phyloP scores from a whole-genome alignment of 148 eudicot genomes.

The Rhododendron williamsianum region DNA sequence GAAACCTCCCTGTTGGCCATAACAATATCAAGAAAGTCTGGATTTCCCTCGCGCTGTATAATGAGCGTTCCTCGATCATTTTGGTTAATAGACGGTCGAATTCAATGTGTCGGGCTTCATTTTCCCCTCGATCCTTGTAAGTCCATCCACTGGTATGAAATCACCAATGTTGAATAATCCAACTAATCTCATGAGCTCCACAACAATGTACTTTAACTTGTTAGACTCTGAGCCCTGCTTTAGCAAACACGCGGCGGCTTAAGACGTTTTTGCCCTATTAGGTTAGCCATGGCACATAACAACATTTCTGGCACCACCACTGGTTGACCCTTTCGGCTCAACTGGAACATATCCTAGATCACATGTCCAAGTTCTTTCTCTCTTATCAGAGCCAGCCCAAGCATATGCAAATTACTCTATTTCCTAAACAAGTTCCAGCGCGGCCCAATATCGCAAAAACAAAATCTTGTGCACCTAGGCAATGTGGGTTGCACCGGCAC shows the following conservation, averaged over 20 bases:
- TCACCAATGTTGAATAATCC: slow-evolving; percentile 19
- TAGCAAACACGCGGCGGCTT: slow-evolving; percentile 7
- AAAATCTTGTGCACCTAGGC: slow-evolving; percentile 29
- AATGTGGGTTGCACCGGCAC: slow-evolving; percentile 18
- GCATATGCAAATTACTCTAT: slow-evolving; percentile 18
- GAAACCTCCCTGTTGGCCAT: slow-evolving; percentile 12
- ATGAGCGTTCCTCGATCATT: slow-evolving; percentile 22
- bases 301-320: slow-evolving; percentile 14
- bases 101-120: slow-evolving; percentile 24
- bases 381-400: slow-evolving; percentile 13
- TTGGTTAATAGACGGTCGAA: slow-evolving; percentile 12
- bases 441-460: slow-evolving; percentile 31
- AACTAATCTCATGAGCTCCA: slow-evolving; percentile 15
- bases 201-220: slow-evolving; percentile 10
- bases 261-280: slow-evolving; percentile 9
- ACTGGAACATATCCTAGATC: background rate
- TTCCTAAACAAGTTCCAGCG: slow-evolving; percentile 23
- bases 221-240: slow-evolving; percentile 12
- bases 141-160: slow-evolving; percentile 25
- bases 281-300: slow-evolving; percentile 14
- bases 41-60: slow-evolving; percentile 13
- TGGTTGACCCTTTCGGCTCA: background rate
- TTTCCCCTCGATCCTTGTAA: slow-evolving; percentile 17
- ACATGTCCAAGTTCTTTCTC: background rate
- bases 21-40: slow-evolving; percentile 24